Evolutionary conservation across 2,329 filamentous ascomycete species (phyloP).

Genomic region (Aspergillus unguis): DNA sequence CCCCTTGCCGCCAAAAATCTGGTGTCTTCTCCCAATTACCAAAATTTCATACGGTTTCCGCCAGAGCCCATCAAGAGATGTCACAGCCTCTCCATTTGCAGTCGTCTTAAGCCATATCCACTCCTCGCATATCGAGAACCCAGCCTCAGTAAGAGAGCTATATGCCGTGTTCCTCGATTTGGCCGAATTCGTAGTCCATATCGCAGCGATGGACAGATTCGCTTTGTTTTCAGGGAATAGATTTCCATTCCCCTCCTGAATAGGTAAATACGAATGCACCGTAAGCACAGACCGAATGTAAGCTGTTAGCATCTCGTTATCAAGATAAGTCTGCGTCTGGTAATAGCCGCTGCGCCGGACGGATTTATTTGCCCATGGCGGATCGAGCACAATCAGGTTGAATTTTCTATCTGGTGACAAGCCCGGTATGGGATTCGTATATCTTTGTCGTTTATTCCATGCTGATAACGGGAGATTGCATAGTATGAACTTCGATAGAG

Average conservation of each 20-base stretch:
- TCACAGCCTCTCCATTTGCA: constrained; percentile 50
- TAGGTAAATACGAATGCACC: constrained; percentile 36
- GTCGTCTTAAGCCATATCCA: constrained; percentile 65
- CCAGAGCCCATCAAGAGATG: constrained; percentile 52
- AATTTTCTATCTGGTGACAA: constrained; percentile 42
- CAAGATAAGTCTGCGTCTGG: constrained; percentile 31
- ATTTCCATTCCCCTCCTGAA: neutral
- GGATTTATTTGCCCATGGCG: constrained; percentile 62
- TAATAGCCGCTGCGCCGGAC: constrained; percentile 53
- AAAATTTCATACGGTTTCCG: constrained; percentile 62
- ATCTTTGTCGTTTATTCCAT: neutral
- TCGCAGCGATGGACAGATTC: constrained; percentile 43
- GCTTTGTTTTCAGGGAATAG: neutral
- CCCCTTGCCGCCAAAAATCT: neutral
- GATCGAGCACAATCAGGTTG: constrained; percentile 60
- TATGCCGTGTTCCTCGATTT: constrained; percentile 48
- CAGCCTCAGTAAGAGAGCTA: constrained; percentile 43
- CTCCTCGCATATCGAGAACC: constrained; percentile 54
- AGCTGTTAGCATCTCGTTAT: constrained; percentile 27
- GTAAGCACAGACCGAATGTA: constrained; percentile 46
- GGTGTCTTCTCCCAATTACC: constrained; percentile 41
- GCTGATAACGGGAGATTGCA: constrained; percentile 31
- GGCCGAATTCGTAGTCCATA: constrained; percentile 62
- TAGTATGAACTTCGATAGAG: constrained; percentile 48
- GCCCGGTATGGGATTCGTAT: constrained; percentile 23